Evolutionary conservation across 169 alveolate species (phyloP).

Genomic region (Eimeria falciformis): DNA sequence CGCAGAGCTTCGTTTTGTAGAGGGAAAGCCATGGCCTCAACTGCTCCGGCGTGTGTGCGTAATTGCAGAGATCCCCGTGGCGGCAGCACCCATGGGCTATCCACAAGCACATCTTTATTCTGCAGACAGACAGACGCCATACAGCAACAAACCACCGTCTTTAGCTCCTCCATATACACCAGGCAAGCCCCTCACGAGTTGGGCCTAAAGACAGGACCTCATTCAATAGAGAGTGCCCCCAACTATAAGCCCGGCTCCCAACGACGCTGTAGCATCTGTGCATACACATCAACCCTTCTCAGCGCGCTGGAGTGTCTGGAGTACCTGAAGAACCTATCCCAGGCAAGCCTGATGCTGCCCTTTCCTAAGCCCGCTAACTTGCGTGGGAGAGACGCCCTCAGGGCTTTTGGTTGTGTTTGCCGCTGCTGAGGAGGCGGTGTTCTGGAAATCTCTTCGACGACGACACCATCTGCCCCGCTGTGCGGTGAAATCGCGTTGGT

Average conservation of each 20-base stretch:
- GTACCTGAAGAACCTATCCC: constrained; percentile 43
- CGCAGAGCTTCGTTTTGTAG: constrained; percentile 14
- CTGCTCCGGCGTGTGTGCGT: constrained; percentile 25
- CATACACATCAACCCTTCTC: neutral
- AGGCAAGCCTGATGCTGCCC: constrained; percentile 23
- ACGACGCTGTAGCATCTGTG: neutral
- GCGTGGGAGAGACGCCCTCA: neutral
- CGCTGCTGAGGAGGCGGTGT: neutral
- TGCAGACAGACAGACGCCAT: neutral
- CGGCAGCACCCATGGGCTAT: neutral
- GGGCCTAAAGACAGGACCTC: neutral
- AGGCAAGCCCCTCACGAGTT: neutral
- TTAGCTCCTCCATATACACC: neutral
- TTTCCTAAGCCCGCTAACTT: constrained; percentile 14
- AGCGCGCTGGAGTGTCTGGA: neutral
- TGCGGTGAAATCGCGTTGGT: constrained; percentile 6
- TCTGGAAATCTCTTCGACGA: neutral
- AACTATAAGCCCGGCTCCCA: neutral
- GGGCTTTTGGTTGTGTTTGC: neutral
- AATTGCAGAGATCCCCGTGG: constrained; percentile 9
- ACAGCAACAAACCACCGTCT: neutral
- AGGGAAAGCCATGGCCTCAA: neutral
- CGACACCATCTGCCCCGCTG: neutral
- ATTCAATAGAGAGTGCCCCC: neutral
- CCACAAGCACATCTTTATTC: constrained; percentile 10